phyloP scores from a whole-genome alignment of 208 protist genomes.

The Crithidia brevicula region DNA sequence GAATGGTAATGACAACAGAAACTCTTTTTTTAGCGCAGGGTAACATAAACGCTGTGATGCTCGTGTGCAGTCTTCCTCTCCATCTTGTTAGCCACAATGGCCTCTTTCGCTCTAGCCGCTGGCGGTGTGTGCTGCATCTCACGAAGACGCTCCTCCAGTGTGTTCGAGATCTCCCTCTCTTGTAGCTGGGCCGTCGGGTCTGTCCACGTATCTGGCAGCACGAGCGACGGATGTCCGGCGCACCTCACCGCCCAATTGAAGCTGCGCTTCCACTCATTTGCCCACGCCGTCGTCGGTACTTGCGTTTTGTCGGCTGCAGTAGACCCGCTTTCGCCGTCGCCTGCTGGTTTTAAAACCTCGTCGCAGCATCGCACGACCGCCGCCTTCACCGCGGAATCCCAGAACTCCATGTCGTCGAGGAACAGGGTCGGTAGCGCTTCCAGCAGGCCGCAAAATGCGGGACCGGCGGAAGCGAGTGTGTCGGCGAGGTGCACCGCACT shows the following conservation, averaged over 20 bases:
- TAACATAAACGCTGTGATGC: no score
- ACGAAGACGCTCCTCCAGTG: conserved; percentile 5
- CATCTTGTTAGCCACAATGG: no score
- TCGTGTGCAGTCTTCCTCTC: no score
- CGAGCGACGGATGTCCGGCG: conserved; percentile 47
- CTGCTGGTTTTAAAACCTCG: no score
- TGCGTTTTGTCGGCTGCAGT: no score
- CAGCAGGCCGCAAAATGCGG: conserved; percentile 38
- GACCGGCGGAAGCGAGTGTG: not conserved
- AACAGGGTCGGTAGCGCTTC: conserved; percentile 52
- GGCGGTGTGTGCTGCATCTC: not conserved
- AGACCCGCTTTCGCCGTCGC: no score
- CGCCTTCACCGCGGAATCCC: conserved; percentile 33
- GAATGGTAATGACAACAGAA: no score
- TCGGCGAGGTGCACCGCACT: no score
- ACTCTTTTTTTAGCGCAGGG: no score
- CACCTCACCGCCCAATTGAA: conserved; percentile 62
- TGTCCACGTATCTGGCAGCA: conserved; percentile 20
- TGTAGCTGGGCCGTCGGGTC: not conserved
- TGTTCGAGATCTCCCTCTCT: not conserved
- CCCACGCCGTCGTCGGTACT: not conserved
- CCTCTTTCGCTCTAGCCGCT: not conserved
- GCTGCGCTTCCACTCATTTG: conserved; percentile 20
- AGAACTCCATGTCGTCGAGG: conserved; percentile 44
- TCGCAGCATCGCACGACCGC: conserved; percentile 41